Conservation (phyloP, 106 monocot species). For the Dendrobium chrysotoxum region DNA sequence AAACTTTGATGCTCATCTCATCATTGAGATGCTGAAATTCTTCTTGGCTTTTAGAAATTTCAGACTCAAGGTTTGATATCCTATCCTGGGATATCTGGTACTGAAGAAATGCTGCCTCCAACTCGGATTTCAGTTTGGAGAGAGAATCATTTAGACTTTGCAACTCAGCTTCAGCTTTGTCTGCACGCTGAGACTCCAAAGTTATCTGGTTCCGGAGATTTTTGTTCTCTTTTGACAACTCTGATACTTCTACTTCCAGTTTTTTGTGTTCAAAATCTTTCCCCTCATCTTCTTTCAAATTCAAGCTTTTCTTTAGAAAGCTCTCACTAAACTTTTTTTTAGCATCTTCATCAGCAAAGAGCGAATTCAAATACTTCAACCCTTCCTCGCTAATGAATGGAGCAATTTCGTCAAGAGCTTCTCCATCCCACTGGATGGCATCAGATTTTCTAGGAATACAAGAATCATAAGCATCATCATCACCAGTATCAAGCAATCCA, state of each 20-base stretch:
- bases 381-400: slow-evolving; percentile 11
- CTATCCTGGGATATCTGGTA: slow-evolving; percentile 37
- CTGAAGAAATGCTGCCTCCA: slow-evolving; percentile 43
- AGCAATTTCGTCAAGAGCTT: slow-evolving; percentile 18
- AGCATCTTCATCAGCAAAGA: slow-evolving; percentile 27
- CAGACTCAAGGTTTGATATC: slow-evolving; percentile 46
- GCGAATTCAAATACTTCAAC: slow-evolving; percentile 33
- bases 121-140: slow-evolving; percentile 41
- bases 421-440: slow-evolving; percentile 10
- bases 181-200: slow-evolving; percentile 24
- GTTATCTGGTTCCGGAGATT: slow-evolving; percentile 5
- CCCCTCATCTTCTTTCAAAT: slow-evolving; percentile 1
- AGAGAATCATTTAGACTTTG: slow-evolving; percentile 25
- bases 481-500: slow-evolving; percentile 7
- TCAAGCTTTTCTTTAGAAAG: neutral
- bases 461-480: slow-evolving; percentile 19
- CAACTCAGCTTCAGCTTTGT: slow-evolving; percentile 36
- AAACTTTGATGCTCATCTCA: slow-evolving; percentile 26
- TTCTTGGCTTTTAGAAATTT: slow-evolving; percentile 25
- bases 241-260: neutral
- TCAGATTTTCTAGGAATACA: slow-evolving; percentile 14
- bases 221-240: slow-evolving; percentile 13
- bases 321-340: neutral
- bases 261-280: neutral
- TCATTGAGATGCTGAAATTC: slow-evolving; percentile 39